phyloP scores from a whole-genome alignment of 2,329 filamentous ascomycete species.

The Colletotrichum chrysophilum region DNA sequence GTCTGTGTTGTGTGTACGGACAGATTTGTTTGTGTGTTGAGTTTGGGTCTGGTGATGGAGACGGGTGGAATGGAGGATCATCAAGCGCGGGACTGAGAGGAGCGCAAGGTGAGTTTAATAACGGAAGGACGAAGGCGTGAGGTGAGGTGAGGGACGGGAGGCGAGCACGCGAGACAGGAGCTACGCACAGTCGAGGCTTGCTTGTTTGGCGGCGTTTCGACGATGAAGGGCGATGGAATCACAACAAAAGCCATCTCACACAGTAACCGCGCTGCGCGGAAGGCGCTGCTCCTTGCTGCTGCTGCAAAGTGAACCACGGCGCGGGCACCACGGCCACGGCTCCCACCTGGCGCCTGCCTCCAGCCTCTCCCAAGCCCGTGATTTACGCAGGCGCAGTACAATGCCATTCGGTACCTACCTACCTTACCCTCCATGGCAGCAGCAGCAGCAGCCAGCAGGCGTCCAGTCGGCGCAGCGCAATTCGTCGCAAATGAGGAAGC shows the following conservation, averaged over 20 bases:
- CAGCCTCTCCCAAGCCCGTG: neutral
- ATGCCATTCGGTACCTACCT: neutral
- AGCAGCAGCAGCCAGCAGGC: neutral
- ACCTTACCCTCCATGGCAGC: neutral
- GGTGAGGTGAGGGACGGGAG: neutral
- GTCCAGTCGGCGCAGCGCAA: neutral
- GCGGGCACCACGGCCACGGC: conserved; percentile 9
- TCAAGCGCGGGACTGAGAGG: neutral
- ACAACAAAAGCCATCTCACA: conserved; percentile 3
- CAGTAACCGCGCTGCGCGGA: conserved; percentile 1
- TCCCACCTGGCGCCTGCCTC: neutral
- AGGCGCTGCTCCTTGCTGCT: neutral
- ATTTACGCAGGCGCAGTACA: neutral
- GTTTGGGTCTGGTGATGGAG: neutral
- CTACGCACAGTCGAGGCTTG: neutral
- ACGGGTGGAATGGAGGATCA: neutral
- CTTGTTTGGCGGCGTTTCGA: neutral
- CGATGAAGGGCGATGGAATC: neutral
- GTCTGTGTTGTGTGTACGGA: neutral
- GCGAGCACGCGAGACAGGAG: neutral
- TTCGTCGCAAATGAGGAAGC: conserved; percentile 10
- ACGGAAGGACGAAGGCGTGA: neutral
- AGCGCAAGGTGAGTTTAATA: neutral
- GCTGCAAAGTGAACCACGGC: neutral
- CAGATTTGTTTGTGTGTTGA: neutral